Evolutionary conservation across 2,329 filamentous ascomycete genomes (phyloP), one percentile per base, ranked within the genome.

Genomic region (Claviceps citrina): DNA sequence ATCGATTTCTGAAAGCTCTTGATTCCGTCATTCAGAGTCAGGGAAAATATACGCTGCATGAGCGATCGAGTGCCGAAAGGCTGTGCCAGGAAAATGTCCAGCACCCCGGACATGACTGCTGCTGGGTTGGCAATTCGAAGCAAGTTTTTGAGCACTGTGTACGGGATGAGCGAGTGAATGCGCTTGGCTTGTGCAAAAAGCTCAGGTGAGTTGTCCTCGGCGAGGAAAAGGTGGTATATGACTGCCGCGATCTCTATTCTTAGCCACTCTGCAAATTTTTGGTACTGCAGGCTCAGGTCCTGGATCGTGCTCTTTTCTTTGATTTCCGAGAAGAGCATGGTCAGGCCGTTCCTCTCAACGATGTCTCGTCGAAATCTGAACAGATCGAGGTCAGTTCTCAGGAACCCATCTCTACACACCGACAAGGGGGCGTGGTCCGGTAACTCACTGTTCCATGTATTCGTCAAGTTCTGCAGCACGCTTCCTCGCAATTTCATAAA

Each of bases 261-360:
- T 38, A 96, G 67, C 91, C 91, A 98, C 59, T 98, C 91, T 15
- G 89, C 89, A 56, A 98, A 96, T 58, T 96, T 98, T 54, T 91
- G 84, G 59, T 96, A 96, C 57, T 96, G 87, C 9, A 93, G 80
- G 54, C 84, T 93, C 39, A 98, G 71, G 49, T 95, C 85, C 47
- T 76, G 73, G 39, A 98, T 89, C 4, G 74, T 85, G 44, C 84
- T 71, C 64, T 96, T 96, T 41, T 86, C 79, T 52, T 82, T 83
- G 59, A 98, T 93, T 57, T 96, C 91, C 43, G 81, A 73, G 61
- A 98, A 96, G 1, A 98, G 71, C 57, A 83, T 89, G 0, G 89
- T 93, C 31, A 98, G 71, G 7, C 91, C 91, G 57, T 95, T 85
- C 44, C 63, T 64, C 51, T 77, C 73, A n/a, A 78, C 66, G 42